Conservation (phyloP, 805 yeast genomes). For the Metschnikowia gruessii region DNA sequence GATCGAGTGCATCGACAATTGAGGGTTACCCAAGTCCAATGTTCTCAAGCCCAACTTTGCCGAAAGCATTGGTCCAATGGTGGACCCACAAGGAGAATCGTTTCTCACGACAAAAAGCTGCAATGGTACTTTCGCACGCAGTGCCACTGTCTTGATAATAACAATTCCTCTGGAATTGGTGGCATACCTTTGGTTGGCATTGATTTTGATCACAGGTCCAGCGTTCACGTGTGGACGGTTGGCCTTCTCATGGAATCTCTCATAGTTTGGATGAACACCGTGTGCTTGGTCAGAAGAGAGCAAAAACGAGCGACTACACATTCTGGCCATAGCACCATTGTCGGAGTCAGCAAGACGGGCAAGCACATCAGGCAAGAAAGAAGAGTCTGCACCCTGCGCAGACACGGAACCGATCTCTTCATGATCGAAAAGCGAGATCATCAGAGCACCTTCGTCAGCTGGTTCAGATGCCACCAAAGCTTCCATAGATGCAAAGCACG, state of each 20-base stretch:
- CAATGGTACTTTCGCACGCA: conserved; percentile 66
- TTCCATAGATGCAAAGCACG: conserved; percentile 75
- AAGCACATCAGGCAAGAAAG: conserved; percentile 77
- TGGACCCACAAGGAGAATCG: conserved; percentile 92
- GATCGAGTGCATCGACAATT: conserved; percentile 88
- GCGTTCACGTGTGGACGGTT: conserved; percentile 80
- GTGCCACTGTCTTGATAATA: conserved; percentile 68
- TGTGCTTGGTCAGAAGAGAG: conserved; percentile 96
- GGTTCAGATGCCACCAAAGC: conserved; percentile 61
- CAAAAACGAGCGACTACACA: conserved; percentile 57
- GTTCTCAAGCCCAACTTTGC: conserved; percentile 85
- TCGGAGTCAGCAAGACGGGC: conserved; percentile 53
- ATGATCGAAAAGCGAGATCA: conserved; percentile 87
- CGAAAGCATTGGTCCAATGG: conserved; percentile 92
- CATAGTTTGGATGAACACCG: conserved; percentile 93
- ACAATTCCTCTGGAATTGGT: conserved; percentile 91
- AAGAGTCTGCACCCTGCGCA: conserved; percentile 96
- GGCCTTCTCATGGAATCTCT: conserved; percentile 65
- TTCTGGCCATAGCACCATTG: conserved; percentile 50
- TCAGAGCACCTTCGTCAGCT: conserved; percentile 56
- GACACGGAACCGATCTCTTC: conserved; percentile 93
- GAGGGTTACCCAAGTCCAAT: conserved; percentile 87
- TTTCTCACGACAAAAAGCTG: conserved; percentile 92
- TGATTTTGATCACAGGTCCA: conserved; percentile 91
- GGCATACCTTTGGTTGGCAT: conserved; percentile 93